These are phyloP conservation scores for Mallotus nudiflorus DNA, from an alignment of 345 rosid genomes.

Conservation along the genomic window DNA sequence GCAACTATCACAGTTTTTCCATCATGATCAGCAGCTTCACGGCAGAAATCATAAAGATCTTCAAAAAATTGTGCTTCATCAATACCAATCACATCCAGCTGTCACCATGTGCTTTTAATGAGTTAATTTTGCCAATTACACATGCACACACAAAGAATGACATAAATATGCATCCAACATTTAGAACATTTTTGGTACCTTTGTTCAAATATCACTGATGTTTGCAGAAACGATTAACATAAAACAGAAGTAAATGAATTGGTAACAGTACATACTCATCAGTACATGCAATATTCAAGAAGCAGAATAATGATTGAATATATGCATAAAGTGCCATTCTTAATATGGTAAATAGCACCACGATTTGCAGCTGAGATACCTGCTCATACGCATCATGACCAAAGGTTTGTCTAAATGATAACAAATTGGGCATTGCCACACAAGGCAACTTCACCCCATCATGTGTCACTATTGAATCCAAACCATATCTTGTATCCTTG, in stretches of 20 bases:
- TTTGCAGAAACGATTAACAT: not conserved
- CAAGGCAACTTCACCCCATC: conserved; percentile 82
- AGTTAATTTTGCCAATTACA: conserved; percentile 11
- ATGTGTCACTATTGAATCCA: conserved; percentile 74
- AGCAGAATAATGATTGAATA: not conserved
- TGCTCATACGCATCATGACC: conserved; percentile 62
- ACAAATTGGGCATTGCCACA: conserved; percentile 55
- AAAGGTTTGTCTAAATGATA: conserved; percentile 54
- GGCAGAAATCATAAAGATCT: conserved; percentile 82
- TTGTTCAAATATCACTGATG: not conserved
- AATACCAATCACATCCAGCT: conserved; percentile 91
- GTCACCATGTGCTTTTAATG: conserved; percentile 26
- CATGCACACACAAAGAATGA: no score
- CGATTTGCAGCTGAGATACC: conserved; percentile 36
- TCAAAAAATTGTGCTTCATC: conserved; percentile 92
- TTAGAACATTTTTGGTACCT: not conserved
- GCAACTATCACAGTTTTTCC: conserved; percentile 85
- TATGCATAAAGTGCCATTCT: not conserved
- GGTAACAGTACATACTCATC: not conserved
- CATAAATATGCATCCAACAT: not conserved
- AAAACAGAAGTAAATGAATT: no score
- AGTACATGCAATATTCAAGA: not conserved
- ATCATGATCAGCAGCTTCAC: conserved; percentile 79
- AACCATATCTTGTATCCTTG: conserved; percentile 72
- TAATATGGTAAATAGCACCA: not conserved